Base-by-base conservation (phyloP, 2,329 filamentous ascomycete species). In the Coniochaeta sp. region DNA sequence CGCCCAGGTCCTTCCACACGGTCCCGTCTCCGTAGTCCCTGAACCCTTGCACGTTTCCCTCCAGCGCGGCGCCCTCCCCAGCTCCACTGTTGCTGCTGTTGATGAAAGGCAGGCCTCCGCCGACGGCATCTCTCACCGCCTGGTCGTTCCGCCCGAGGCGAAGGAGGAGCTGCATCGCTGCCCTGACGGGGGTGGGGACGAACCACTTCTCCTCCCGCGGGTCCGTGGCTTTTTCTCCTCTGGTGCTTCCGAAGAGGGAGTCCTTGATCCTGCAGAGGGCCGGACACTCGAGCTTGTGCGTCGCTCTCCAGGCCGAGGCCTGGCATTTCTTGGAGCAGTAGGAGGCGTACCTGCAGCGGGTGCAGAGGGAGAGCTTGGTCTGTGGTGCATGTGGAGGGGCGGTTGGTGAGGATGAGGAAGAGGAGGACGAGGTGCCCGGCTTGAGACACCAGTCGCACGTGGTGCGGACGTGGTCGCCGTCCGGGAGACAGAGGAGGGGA, bases 271-370 rank as follows among this genome's bases (percentile, higher is more conserved):
- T 52, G 26, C 47, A 28, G 62, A 81, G 73, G 34, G 74, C 70
- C 31, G 71, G 70, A 73, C 85, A 88, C 72, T 88, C 85, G 54
- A 71, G 71, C 65, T 77, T 76, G 71, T 88, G 85, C 44, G 76
- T 73, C 1, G 69, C 68, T 8, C 70, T 69, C 84, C 85, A 87
- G 67, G 82, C 78, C 1, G 76, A 72, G 26, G 73, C 72, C 71
- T 88, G 85, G 71, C 85, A 88, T 6, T 68, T 64, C 8, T 72
- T 60, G 58, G 75, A 74, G 72, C 85, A 88, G 74, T 88, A 88
- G 28, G 73, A 76, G 3, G 77, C 76, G 1, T 78, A 74, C 31
- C 74, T 77, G 72, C 85, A 88, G 57, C 75, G 79, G 0, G 79
- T 78, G 70, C 85, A 88, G 24, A 76, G 74, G 19, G 19, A 26